Evolutionary conservation across 306 rosid species (phyloP).

Genomic region (Quercus alba): DNA sequence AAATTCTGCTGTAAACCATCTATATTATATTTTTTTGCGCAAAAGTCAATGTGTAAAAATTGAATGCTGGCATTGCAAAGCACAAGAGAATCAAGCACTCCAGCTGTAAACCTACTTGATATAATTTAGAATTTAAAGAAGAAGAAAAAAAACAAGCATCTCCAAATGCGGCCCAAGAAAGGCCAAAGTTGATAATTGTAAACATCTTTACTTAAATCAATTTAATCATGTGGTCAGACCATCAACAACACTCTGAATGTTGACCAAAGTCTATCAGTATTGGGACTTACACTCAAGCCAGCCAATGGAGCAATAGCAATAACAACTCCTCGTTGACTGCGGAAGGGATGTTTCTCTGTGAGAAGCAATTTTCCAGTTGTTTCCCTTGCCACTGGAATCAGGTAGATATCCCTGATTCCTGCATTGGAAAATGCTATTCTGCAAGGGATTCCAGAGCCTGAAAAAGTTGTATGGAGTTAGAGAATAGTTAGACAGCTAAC

Average conservation of each 20-base stretch:
- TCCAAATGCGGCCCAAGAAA: conserved; percentile 17
- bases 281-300: conserved; percentile 60
- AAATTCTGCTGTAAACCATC: neutral
- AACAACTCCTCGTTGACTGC: conserved; percentile 76
- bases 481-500: neutral
- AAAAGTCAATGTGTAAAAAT: neutral
- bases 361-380: conserved; percentile 65
- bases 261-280: neutral
- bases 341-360: conserved; percentile 80
- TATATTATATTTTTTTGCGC: neutral
- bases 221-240: neutral
- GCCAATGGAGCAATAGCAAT: conserved; percentile 85
- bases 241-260: conserved; percentile 13
- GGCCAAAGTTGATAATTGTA: neutral
- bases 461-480: conserved; percentile 13
- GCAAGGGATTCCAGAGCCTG: conserved; percentile 75
- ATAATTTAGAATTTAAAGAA: conserved; percentile 7
- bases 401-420: conserved; percentile 64
- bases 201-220: conserved; percentile 5
- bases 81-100: conserved; percentile 10
- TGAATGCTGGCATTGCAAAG: conserved; percentile 4
- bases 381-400: conserved; percentile 53
- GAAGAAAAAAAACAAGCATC: neutral
- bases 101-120: conserved; percentile 4
- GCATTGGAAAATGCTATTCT: conserved; percentile 78